Percentiles rank a stretch among this genome's conserved stretches.
phyloP scores from a whole-genome alignment of 208 protist species.

The Acanthamoeba sp. region DNA sequence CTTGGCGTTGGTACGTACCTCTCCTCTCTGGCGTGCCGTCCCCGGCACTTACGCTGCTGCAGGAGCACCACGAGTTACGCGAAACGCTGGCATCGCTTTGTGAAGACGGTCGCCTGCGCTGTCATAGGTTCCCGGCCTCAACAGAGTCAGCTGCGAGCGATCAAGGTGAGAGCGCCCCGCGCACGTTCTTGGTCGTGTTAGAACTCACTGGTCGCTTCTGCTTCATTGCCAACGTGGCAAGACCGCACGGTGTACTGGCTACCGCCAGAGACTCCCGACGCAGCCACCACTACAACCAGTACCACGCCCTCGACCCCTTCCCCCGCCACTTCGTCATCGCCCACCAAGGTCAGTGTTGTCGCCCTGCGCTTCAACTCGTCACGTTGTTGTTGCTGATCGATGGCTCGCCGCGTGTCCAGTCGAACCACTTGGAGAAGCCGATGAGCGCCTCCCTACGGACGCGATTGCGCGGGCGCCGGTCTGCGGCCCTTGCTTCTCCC shows the following conservation, averaged over 20 bases:
- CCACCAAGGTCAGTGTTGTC: not conserved
- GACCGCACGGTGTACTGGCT: slow-evolving; percentile 16
- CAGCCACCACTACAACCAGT: not conserved
- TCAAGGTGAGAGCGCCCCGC: not conserved
- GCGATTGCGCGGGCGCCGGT: not conserved
- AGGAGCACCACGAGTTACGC: not conserved
- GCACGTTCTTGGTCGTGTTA: no score
- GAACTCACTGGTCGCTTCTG: no score
- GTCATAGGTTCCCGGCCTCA: not conserved
- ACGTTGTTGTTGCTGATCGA: no score
- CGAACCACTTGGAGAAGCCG: slow-evolving; percentile 20
- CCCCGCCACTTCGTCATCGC: not conserved
- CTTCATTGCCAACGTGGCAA: no score
- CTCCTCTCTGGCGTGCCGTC: not conserved
- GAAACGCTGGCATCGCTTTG: not conserved
- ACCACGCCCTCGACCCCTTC: not conserved
- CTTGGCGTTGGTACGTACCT: not conserved
- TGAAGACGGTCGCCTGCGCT: not conserved
- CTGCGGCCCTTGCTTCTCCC: not conserved
- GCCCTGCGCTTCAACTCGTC: not conserved
- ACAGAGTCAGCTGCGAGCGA: no score
- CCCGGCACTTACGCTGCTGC: not conserved
- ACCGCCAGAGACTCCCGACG: not conserved
- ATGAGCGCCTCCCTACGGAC: not conserved
- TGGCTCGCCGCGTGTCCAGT: no score